Evolutionary conservation across 2,329 filamentous ascomycete species (phyloP), one percentile per base, ranked within the genome.

Genomic region (Fusarium napiforme): DNA sequence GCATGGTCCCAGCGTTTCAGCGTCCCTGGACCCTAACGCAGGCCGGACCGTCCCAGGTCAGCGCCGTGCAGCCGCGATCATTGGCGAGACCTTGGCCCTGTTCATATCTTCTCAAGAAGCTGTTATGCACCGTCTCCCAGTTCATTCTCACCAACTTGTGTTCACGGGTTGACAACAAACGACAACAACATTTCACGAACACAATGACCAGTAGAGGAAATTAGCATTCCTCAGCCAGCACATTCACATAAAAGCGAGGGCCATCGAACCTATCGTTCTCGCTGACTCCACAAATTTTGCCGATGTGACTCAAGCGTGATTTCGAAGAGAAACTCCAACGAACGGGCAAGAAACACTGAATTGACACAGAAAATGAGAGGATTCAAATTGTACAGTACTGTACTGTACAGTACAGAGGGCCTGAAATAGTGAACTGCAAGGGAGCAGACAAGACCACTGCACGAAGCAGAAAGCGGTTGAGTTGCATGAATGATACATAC

Each of bases 31-130:
- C 34, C 50, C 50, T 52, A 52, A 69, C 63, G 73, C 74, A 75
- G 56, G 53, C 70, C 74, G 74, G 72, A 74, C 74, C 74, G 72
- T 76, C 70, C 74, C 72, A 75, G 67, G 70, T 66, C 68, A 73
- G 65, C 63, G 45, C 61, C 59, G 57, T 47, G 61, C 60, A 66
- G 47, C 60, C 42, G 65, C 65, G 47, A 68, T 68, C 56, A 55
- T 63, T 69, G 56, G 64, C 64, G 39, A 69, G 43, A 43, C 56
- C 57, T 63, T 42, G 50, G 45, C 57, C 65, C 57, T 62, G 55
- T 32, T 67, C 61, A 63, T 53, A 47, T 49, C 56, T 61, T 73
- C 57, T 53, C 57, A 37, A 46, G 50, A 56, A 60, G 53, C 49
- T 58, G 67, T 72, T 55, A 67, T 73, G 70, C 71, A 60, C 55